Conservation (phyloP, 2,329 filamentous ascomycete genomes). For the Curvularia verruculosa region DNA sequence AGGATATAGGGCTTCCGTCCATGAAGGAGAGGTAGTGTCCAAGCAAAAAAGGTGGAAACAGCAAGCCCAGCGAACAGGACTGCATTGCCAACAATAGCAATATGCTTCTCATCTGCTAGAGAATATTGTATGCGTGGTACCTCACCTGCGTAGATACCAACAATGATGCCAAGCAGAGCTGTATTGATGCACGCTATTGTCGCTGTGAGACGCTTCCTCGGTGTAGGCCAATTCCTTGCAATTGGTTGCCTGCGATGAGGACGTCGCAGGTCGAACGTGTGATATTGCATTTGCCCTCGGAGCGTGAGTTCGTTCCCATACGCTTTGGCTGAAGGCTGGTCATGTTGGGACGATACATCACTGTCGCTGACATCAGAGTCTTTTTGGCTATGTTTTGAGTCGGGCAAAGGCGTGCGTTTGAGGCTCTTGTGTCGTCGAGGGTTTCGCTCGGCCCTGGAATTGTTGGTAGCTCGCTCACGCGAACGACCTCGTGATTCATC, state of each 20-base stretch:
- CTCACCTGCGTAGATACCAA: conserved; percentile 77
- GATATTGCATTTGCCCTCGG: conserved; percentile 35
- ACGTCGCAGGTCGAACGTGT: conserved; percentile 50
- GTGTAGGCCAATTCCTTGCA: conserved; percentile 72
- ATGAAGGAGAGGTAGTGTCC: conserved; percentile 76
- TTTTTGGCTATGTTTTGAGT: conserved; percentile 6
- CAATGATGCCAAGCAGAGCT: conserved; percentile 70
- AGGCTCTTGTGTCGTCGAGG: conserved; percentile 17
- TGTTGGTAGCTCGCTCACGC: conserved; percentile 15
- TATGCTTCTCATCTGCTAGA: conserved; percentile 71
- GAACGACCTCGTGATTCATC: conserved; percentile 36
- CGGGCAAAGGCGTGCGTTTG: conserved; percentile 12
- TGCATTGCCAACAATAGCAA: conserved; percentile 74
- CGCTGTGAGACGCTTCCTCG: conserved; percentile 72
- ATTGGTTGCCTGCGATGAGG: conserved; percentile 67
- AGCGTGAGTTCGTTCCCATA: conserved; percentile 31
- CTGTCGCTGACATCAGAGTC: conserved; percentile 19
- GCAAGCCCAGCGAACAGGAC: conserved; percentile 74
- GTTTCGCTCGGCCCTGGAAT: conserved; percentile 12
- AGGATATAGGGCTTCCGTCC: conserved; percentile 80
- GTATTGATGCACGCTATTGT: conserved; percentile 74
- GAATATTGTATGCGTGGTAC: conserved; percentile 81
- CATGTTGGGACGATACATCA: conserved; percentile 30
- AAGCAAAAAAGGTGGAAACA: conserved; percentile 71
- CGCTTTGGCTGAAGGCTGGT: conserved; percentile 16